Conservation (phyloP, 148 eudicot species). For the Nepenthes gracilis region DNA sequence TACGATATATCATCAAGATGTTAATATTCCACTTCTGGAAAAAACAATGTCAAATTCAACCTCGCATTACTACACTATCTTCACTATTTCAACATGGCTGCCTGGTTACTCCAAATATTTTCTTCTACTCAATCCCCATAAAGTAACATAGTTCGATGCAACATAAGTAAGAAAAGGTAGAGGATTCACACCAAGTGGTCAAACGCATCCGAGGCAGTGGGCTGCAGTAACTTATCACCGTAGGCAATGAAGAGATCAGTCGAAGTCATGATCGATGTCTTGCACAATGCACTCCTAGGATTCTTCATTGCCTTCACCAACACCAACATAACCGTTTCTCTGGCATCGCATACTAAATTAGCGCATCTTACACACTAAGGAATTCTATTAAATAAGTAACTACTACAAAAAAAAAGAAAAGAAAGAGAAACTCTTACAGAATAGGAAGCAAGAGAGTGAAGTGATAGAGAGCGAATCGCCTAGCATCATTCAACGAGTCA, state of each 20-base stretch:
- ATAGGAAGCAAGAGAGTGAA: constrained; percentile 29
- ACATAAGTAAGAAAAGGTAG: background rate
- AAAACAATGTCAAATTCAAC: too few relatives aligned
- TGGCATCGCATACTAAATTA: constrained; percentile 10
- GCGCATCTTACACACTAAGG: background rate
- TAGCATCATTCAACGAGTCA: constrained; percentile 53
- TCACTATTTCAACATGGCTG: too few relatives aligned
- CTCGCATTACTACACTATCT: too few relatives aligned
- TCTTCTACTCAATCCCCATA: background rate
- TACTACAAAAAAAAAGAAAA: background rate
- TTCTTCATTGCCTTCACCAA: constrained; percentile 60
- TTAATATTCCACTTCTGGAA: too few relatives aligned
- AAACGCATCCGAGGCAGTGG: constrained; percentile 5
- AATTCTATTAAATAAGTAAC: constrained; percentile 1
- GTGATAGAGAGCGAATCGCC: constrained; percentile 48
- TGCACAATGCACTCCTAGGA: constrained; percentile 73
- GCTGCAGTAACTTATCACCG: constrained; percentile 39
- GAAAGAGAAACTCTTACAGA: constrained; percentile 28
- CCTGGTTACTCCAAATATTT: background rate
- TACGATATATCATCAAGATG: too few relatives aligned
- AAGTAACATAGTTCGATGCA: background rate
- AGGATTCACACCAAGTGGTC: constrained; percentile 39
- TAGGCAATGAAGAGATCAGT: constrained; percentile 54
- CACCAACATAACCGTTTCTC: constrained; percentile 38
- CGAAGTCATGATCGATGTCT: constrained; percentile 61